These are phyloP conservation scores for Ophiosphaerella korrae DNA, from an alignment of 2,329 filamentous ascomycete species.

Conservation along the genomic window DNA sequence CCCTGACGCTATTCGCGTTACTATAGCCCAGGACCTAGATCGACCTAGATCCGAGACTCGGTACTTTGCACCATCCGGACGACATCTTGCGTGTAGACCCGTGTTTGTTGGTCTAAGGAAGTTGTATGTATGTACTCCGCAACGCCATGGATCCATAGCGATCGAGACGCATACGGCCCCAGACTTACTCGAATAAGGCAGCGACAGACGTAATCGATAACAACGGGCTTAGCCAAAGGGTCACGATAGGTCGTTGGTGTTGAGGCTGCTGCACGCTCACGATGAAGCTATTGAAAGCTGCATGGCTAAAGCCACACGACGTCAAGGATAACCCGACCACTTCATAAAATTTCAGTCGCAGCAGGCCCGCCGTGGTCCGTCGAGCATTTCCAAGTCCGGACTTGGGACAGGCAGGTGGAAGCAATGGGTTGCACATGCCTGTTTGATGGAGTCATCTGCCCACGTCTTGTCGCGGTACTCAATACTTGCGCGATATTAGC, in stretches of 20 bases:
- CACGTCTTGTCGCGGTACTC: too few species aligned
- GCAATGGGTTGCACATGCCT: too few species aligned
- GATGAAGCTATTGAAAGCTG: conserved; percentile 3
- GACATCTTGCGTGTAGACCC: too few species aligned
- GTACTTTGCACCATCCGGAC: too few species aligned
- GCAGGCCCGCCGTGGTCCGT: background rate
- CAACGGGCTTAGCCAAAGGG: background rate
- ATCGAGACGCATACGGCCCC: background rate
- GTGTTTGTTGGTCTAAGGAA: background rate
- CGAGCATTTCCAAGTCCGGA: too few species aligned
- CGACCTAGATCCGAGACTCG: background rate
- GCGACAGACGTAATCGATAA: background rate
- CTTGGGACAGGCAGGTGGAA: too few species aligned
- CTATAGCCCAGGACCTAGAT: background rate
- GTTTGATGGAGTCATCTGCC: too few species aligned
- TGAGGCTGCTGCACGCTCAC: background rate
- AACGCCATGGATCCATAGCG: background rate
- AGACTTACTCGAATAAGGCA: background rate
- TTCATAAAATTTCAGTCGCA: background rate
- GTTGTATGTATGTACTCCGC: background rate
- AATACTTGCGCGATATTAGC: too few species aligned
- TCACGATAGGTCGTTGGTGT: background rate
- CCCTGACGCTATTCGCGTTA: background rate
- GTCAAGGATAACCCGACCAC: background rate
- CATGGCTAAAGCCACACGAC: background rate